These are phyloP conservation scores for Sporothrix sp. DNA, from an alignment of 2,329 filamentous ascomycete species.

Conservation along the genomic window DNA sequence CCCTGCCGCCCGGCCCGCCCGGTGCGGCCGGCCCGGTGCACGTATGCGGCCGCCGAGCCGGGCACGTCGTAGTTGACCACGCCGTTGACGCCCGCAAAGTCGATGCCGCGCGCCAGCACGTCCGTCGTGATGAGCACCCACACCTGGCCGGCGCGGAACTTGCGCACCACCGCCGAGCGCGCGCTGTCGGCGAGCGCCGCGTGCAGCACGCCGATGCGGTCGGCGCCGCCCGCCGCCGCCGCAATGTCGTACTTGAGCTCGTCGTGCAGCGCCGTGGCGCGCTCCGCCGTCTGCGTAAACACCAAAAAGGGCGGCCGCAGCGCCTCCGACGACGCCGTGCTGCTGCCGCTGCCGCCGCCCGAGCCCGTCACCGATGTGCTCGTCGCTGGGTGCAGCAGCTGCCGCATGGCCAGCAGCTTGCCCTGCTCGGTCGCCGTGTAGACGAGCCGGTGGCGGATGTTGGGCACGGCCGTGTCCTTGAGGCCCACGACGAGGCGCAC, in stretches of 20 bases:
- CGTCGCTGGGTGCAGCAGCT: slow-evolving; percentile 70
- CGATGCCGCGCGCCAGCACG: slow-evolving; percentile 80
- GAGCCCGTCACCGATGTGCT: slow-evolving; percentile 25
- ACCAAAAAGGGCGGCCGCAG: slow-evolving; percentile 85
- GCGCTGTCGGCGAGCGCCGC: slow-evolving; percentile 69
- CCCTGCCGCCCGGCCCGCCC: slow-evolving; percentile 80
- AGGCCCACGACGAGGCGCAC: slow-evolving; percentile 87
- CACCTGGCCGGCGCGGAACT: slow-evolving; percentile 82
- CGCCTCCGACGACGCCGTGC: slow-evolving; percentile 27
- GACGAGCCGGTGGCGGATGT: slow-evolving; percentile 76
- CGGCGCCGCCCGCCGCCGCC: slow-evolving; percentile 70
- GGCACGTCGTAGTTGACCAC: slow-evolving; percentile 98
- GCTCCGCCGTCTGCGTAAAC: slow-evolving; percentile 91
- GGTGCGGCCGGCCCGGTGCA: slow-evolving; percentile 87
- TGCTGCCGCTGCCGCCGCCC: slow-evolving; percentile 22
- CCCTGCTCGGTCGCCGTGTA: slow-evolving; percentile 91
- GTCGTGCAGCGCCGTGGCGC: slow-evolving; percentile 75
- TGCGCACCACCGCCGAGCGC: slow-evolving; percentile 73
- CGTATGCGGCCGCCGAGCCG: slow-evolving; percentile 78
- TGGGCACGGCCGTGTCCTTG: slow-evolving; percentile 91
- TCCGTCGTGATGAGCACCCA: slow-evolving; percentile 98
- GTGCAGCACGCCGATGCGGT: slow-evolving; percentile 82
- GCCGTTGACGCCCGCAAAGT: slow-evolving; percentile 90
- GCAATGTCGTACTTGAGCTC: slow-evolving; percentile 95
- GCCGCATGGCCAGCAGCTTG: slow-evolving; percentile 82